Evolutionary conservation across 345 rosid species (phyloP).

Genomic region (Pseudoturritis turrita): DNA sequence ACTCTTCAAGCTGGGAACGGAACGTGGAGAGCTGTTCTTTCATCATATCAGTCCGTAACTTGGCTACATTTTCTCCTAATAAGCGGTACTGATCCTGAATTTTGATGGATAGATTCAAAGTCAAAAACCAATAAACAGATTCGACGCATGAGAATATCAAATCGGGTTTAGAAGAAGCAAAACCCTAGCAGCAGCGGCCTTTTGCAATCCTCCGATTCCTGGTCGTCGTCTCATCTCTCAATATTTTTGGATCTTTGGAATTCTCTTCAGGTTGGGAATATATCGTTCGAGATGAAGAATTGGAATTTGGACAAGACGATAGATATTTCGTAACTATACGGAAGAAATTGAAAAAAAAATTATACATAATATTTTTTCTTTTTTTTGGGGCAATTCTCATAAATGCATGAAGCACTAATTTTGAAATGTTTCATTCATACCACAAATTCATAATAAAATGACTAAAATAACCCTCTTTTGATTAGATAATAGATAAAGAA

Average conservation of each 20-base stretch:
- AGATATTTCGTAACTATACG: neutral
- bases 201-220: constrained; percentile 86
- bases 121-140: too few species aligned
- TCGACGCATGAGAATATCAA: neutral
- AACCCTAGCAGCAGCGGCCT: constrained; percentile 89
- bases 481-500: too few species aligned
- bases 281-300: neutral
- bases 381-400: too few species aligned
- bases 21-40: constrained; percentile 95
- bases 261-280: neutral
- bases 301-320: neutral
- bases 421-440: too few species aligned
- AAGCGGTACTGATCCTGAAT: constrained; percentile 75
- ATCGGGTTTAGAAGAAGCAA: constrained; percentile 11
- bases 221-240: constrained; percentile 68
- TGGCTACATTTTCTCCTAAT: constrained; percentile 88
- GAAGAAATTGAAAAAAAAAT: too few species aligned
- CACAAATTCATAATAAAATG: too few species aligned
- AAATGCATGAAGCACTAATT: too few species aligned
- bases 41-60: constrained; percentile 82
- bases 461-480: too few species aligned
- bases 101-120: too few species aligned
- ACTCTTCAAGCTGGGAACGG: constrained; percentile 81
- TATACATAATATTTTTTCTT: too few species aligned
- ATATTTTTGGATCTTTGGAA: neutral